Evolutionary conservation across 2,329 filamentous ascomycete species (phyloP).

Genomic region (Kalaharituber pfeilii): DNA sequence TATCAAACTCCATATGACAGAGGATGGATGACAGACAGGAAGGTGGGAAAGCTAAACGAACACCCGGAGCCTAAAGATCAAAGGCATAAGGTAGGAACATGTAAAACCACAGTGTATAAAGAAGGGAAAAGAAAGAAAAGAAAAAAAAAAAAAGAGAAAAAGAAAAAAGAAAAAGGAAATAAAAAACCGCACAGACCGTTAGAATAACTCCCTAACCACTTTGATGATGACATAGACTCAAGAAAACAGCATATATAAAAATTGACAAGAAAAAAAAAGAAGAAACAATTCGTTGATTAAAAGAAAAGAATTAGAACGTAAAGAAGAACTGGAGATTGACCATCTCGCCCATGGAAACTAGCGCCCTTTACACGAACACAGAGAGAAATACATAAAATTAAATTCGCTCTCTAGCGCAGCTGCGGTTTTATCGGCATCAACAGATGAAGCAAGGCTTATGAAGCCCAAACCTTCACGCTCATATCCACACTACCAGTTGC

Average conservation of each 20-base stretch:
- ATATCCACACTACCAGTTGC: slow-evolving; percentile 74
- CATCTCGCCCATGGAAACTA: background rate
- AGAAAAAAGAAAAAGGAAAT: slow-evolving; percentile 2
- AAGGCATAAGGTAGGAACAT: slow-evolving; percentile 5
- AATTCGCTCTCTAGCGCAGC: slow-evolving; percentile 1
- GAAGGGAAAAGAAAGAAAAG: slow-evolving; percentile 10
- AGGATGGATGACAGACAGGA: background rate
- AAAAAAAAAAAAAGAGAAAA: slow-evolving; percentile 7
- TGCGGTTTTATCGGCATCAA: background rate
- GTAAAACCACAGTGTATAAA: no score
- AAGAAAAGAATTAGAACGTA: slow-evolving; percentile 1
- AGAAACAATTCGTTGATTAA: background rate
- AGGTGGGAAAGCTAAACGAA: background rate
- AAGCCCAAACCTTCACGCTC: slow-evolving; percentile 62
- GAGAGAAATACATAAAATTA: slow-evolving; percentile 3
- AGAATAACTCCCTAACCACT: slow-evolving; percentile 1
- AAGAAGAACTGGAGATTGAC: background rate
- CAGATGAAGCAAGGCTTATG: slow-evolving; percentile 23
- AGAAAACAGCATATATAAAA: slow-evolving; percentile 8
- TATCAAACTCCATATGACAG: slow-evolving; percentile 1
- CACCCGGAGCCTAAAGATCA: background rate
- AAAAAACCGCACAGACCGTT: background rate
- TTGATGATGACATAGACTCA: slow-evolving; percentile 4
- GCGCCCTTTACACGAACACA: background rate
- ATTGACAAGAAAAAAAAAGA: slow-evolving; percentile 6